Percentiles rank a stretch among this genome's conserved stretches.
phyloP scores from a whole-genome alignment of 805 yeast genomes.

The Candida schatavii region DNA sequence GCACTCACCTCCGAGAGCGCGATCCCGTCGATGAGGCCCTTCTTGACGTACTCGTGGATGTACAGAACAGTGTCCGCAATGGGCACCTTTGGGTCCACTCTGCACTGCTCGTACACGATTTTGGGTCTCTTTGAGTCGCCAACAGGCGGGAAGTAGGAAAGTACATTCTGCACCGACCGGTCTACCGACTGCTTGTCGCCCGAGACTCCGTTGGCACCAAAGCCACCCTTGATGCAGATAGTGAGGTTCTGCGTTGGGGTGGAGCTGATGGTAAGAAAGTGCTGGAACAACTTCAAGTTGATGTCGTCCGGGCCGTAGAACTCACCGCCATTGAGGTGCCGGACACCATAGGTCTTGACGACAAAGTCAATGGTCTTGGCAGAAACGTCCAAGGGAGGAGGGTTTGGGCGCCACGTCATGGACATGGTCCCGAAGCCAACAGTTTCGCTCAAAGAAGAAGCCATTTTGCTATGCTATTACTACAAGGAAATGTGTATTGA shows the following conservation, averaged over 20 bases:
- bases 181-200: constrained; percentile 48
- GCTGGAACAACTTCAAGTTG: constrained; percentile 56
- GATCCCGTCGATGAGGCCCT: constrained; percentile 65
- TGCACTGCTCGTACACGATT: constrained; percentile 64
- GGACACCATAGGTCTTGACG: constrained; percentile 42
- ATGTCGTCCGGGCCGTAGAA: constrained; percentile 60
- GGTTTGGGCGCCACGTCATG: constrained; percentile 65
- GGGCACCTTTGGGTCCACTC: constrained; percentile 58
- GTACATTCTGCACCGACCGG: constrained; percentile 46
- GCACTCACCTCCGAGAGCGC: constrained; percentile 74
- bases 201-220: constrained; percentile 55
- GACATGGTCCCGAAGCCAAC: constrained; percentile 82
- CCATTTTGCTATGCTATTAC: constrained; percentile 27
- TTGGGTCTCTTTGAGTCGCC: constrained; percentile 28
- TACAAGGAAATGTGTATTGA: too few relatives aligned
- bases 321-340: constrained; percentile 70
- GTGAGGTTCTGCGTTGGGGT: constrained; percentile 56
- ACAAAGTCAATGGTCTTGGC: constrained; percentile 47
- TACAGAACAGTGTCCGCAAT: constrained; percentile 57
- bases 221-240: constrained; percentile 69
- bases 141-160: constrained; percentile 25
- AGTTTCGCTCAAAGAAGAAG: constrained; percentile 37
- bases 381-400: constrained; percentile 53
- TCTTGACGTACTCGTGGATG: constrained; percentile 56
- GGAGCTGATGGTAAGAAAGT: constrained; percentile 48